phyloP scores from a whole-genome alignment of 129 eudicot genomes.

The Lactuca saligna region DNA sequence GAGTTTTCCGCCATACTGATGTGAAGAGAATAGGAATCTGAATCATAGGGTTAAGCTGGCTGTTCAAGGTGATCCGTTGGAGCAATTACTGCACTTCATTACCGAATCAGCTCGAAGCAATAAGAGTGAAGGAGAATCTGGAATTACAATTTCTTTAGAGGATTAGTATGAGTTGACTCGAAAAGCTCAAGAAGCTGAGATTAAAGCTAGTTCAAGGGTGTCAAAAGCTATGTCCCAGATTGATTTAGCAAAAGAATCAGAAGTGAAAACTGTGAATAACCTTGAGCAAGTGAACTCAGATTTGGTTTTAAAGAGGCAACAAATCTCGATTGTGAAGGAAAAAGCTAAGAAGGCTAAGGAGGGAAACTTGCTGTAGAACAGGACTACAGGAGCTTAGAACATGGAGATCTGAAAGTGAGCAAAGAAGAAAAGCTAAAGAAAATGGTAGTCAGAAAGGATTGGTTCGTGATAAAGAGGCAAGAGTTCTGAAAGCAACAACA shows the following conservation, averaged over 20 bases:
- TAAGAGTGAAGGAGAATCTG: constrained; percentile 31
- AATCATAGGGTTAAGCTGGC: no score
- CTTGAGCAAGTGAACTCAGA: constrained; percentile 56
- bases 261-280: constrained; percentile 41
- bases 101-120: constrained; percentile 46
- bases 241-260: constrained; percentile 65
- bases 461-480: constrained; percentile 1
- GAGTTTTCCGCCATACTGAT: no score
- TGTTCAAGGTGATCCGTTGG: constrained; percentile 61
- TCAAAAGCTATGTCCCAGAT: constrained; percentile 54
- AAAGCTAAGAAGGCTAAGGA: constrained; percentile 67
- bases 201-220: constrained; percentile 57
- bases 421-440: no score
- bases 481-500: no score
- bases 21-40: no score
- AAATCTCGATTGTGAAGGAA: constrained; percentile 44
- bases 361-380: constrained; percentile 66
- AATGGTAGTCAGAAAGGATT: constrained; percentile 21
- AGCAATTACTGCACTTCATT: constrained; percentile 68
- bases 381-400: constrained; percentile 62
- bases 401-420: constrained; percentile 73
- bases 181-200: constrained; percentile 73
- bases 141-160: constrained; percentile 66
- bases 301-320: constrained; percentile 42
- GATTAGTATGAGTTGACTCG: constrained; percentile 76